phyloP scores from a whole-genome alignment of 2,329 filamentous ascomycete species.

The Botryotinia narcissicola region DNA sequence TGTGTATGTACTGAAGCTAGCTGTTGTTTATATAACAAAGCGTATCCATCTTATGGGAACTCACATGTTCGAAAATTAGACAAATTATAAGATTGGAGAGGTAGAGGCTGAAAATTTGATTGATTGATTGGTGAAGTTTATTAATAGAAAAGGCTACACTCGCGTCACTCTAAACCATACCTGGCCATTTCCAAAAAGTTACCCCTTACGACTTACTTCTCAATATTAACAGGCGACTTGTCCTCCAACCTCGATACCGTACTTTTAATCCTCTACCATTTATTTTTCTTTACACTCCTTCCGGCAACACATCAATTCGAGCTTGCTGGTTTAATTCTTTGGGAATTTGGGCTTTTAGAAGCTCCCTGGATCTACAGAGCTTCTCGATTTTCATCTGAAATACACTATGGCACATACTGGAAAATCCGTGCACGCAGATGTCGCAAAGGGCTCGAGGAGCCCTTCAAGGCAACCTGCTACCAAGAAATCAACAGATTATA shows the following conservation, averaged over 20 bases:
- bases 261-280: slow-evolving; percentile 32
- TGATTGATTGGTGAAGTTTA: slow-evolving; percentile 16
- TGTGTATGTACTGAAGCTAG: background rate
- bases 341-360: slow-evolving; percentile 26
- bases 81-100: background rate
- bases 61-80: background rate
- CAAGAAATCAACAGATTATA: slow-evolving; percentile 54
- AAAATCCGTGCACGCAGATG: slow-evolving; percentile 27
- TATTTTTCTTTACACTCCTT: slow-evolving; percentile 34
- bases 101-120: slow-evolving; percentile 16
- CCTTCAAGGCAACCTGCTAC: slow-evolving; percentile 22
- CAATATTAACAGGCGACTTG: slow-evolving; percentile 21
- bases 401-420: slow-evolving; percentile 32
- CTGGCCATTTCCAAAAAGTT: slow-evolving; percentile 18
- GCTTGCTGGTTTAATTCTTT: slow-evolving; percentile 24
- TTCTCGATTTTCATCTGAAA: slow-evolving; percentile 19
- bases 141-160: slow-evolving; percentile 21
- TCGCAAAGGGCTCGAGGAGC: slow-evolving; percentile 24
- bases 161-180: slow-evolving; percentile 17
- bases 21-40: too few relatives aligned
- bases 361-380: slow-evolving; percentile 28
- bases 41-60: background rate
- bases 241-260: slow-evolving; percentile 32
- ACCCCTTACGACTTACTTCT: slow-evolving; percentile 18
- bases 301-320: slow-evolving; percentile 24